Percentiles rank a stretch among this genome's conserved stretches.
These are phyloP conservation scores for Jaminaea rosea DNA, from an alignment of 1,284 basidiomycete species.

Conservation along the genomic window DNA sequence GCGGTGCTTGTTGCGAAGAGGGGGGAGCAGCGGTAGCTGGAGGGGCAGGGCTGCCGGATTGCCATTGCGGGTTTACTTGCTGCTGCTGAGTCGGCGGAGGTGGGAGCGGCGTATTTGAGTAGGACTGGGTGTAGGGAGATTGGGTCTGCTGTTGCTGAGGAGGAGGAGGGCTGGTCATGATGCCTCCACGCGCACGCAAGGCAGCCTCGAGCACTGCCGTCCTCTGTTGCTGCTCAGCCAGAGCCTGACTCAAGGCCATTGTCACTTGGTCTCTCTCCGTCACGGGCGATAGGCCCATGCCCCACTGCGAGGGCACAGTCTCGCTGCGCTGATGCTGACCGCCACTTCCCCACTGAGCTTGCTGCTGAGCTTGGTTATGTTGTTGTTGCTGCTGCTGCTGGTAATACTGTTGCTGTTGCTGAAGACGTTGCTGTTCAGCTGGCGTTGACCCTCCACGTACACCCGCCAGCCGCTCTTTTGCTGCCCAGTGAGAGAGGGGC, in stretches of 20 bases:
- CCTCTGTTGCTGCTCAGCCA: constrained; percentile 28
- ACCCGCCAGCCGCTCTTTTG: constrained; percentile 16
- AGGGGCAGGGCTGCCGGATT: constrained; percentile 5
- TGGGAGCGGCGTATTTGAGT: neutral
- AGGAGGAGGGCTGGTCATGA: neutral
- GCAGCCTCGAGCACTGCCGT: constrained; percentile 24
- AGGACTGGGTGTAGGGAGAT: neutral
- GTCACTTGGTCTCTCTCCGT: constrained; percentile 16
- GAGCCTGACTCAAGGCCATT: constrained; percentile 25
- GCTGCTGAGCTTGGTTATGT: too few species aligned
- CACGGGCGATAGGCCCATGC: neutral
- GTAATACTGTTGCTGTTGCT: too few species aligned
- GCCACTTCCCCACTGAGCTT: too few species aligned
- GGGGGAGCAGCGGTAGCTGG: constrained; percentile 5
- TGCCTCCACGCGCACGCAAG: constrained; percentile 1
- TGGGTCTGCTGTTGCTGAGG: neutral
- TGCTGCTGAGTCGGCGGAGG: constrained; percentile 5
- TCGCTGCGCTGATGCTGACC: neutral
- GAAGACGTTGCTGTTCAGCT: too few species aligned
- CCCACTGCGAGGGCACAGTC: neutral
- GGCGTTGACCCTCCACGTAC: neutral
- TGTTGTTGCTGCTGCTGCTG: too few species aligned
- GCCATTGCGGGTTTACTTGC: constrained; percentile 6
- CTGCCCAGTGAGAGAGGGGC: constrained; percentile 14
- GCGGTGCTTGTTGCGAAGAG: neutral